A percentile compares a stretch with the other conserved stretches of the same genome.
Evolutionary conservation across 495 filamentous ascomycete genomes (phyloP).

Genomic region (Aspergillus avenaceus): DNA sequence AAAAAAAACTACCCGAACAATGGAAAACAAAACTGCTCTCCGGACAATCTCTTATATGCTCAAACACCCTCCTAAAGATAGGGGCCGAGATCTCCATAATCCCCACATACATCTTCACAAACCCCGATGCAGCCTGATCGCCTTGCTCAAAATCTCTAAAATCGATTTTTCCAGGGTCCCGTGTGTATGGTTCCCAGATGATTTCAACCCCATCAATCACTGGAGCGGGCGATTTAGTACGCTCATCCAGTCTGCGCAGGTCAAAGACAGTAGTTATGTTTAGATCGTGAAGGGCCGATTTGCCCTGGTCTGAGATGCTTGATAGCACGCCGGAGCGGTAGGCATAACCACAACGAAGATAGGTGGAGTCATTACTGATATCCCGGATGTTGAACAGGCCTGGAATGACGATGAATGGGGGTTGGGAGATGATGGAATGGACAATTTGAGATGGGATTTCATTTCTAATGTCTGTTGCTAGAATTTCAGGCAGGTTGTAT

Average conservation of each 20-base stretch:
- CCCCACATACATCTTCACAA: conserved; percentile 48
- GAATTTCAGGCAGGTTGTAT: conserved; percentile 13
- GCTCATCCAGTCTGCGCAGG: conserved; percentile 57
- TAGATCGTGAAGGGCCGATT: conserved; percentile 42
- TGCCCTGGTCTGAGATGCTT: conserved; percentile 47
- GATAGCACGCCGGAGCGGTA: conserved; percentile 52
- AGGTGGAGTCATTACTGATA: conserved; percentile 39
- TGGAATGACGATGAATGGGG: conserved; percentile 52
- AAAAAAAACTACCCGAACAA: too few relatives aligned
- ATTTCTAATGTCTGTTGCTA: conserved; percentile 26
- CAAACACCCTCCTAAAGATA: conserved; percentile 30
- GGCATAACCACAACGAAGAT: conserved; percentile 37
- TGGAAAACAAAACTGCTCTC: too few relatives aligned
- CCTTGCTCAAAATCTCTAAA: conserved; percentile 53
- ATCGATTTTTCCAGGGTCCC: conserved; percentile 25
- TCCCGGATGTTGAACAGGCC: conserved; percentile 52
- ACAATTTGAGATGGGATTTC: conserved; percentile 25
- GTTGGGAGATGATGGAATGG: conserved; percentile 23
- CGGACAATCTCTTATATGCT: too few relatives aligned
- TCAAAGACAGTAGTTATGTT: conserved; percentile 62
- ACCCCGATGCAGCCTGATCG: conserved; percentile 51
- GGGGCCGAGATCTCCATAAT: conserved; percentile 38
- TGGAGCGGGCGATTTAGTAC: conserved; percentile 31
- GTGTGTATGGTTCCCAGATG: conserved; percentile 41
- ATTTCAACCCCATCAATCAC: conserved; percentile 39